Percentiles rank a stretch among this genome's conserved stretches.
Conservation (phyloP, 768 basidiomycete genomes). For the Lepiota subincarnata region DNA sequence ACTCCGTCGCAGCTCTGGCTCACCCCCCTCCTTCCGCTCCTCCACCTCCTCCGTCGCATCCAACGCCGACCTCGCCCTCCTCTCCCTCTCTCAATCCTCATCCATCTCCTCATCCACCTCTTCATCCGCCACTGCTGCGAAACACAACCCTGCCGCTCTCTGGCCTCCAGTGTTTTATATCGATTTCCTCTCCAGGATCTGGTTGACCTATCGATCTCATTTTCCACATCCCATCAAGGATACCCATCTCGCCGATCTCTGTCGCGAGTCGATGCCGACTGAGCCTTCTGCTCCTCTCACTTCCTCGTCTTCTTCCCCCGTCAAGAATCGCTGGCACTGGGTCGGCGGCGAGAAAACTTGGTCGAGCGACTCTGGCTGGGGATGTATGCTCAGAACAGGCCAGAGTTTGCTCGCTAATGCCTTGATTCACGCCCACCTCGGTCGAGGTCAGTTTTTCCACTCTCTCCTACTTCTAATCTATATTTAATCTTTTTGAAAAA, state of each 20-base stretch:
- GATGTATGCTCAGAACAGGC: slow-evolving; percentile 35
- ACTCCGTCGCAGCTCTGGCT: slow-evolving; percentile 23
- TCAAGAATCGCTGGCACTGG: slow-evolving; percentile 62
- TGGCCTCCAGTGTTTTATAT: slow-evolving; percentile 85
- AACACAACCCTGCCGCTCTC: slow-evolving; percentile 38
- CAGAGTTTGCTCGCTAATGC: slow-evolving; percentile 34
- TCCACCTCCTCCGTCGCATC: slow-evolving; percentile 30
- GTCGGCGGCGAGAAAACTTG: slow-evolving; percentile 68
- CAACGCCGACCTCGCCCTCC: slow-evolving; percentile 14
- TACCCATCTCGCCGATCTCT: slow-evolving; percentile 36
- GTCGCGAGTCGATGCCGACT: slow-evolving; percentile 19
- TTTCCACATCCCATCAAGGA: slow-evolving; percentile 75
- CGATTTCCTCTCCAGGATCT: slow-evolving; percentile 85
- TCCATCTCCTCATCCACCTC: slow-evolving; percentile 7
- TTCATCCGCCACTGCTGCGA: slow-evolving; percentile 10
- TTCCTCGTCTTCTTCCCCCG: slow-evolving; percentile 16
- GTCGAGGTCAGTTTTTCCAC: slow-evolving; percentile 32
- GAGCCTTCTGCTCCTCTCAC: no score
- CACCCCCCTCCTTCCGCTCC: slow-evolving; percentile 43
- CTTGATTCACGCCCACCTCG: slow-evolving; percentile 58
- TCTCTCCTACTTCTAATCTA: slow-evolving; percentile 3
- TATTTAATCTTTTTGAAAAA: slow-evolving; percentile 24
- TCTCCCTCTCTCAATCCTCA: slow-evolving; percentile 21
- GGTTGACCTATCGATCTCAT: slow-evolving; percentile 90
- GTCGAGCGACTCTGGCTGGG: slow-evolving; percentile 34